Evolutionary conservation across 108 stramenopile genomes (phyloP), one percentile per base, ranked within the genome.

Genomic region (Nannochloropsis gaditana): DNA sequence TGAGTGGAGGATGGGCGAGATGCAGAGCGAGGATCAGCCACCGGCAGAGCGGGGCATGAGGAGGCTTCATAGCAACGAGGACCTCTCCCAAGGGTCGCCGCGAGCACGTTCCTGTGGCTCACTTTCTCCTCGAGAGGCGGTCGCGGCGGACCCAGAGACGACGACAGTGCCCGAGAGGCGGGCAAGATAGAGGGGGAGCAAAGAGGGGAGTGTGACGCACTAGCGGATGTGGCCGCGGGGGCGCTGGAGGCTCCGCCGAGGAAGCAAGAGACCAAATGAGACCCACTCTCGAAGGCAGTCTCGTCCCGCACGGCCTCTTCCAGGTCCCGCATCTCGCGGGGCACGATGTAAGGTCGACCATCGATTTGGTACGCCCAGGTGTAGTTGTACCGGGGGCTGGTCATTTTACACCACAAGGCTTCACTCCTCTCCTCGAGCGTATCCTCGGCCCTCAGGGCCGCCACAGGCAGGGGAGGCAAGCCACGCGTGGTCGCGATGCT

Each of bases 321-420:
- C 59, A 73, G n/a, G n/a, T 73, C 59, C 59, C 19, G 15, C n/a
- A 73, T n/a, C 59, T 73, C 59, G 19, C 59, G 15, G 1, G 59
- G 59, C 19, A 73, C 59, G 8, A 73, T n/a, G 59, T n/a, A 15
- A 4, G 59, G 59, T n/a, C 59, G 59, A 73, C 59, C 59, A n/a
- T 73, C 59, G n/a, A 3, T 73, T n/a, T 73, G 59, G 8, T 73
- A 8, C 19, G 19, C n/a, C 59, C 59, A 73, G 2, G 59, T n/a
- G n/a, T 73, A 73, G n/a, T 73, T n/a, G n/a, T 73, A 73, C 59
- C 59, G 15, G 19, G 59, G 59, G n/a, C 59, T 73, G 59, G 8
- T n/a, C 59, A 73, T 73, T n/a, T 73, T 73, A 73, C 59, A 73
- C 59, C 59, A 73, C 59, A 73, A 73, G 5, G n/a, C 59, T n/a